phyloP scores from a whole-genome alignment of 1,284 basidiomycete species.

The Marasmius fiardii region DNA sequence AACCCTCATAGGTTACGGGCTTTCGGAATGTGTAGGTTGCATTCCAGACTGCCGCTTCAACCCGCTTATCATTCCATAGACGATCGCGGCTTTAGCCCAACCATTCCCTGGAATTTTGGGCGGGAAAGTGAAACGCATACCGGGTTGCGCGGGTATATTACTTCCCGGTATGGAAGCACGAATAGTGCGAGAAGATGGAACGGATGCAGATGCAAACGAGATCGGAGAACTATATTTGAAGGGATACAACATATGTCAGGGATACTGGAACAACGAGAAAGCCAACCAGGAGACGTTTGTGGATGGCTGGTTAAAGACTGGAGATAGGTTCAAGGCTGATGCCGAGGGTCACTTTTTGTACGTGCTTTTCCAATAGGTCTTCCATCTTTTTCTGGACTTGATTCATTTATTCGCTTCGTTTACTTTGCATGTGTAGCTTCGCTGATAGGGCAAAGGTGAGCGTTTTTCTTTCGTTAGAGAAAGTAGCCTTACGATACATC shows the following conservation, averaged over 20 bases:
- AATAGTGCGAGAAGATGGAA: slow-evolving; percentile 58
- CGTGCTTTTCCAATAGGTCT: slow-evolving; percentile 23
- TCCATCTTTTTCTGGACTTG: neutral
- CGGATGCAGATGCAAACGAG: slow-evolving; percentile 51
- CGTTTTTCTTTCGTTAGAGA: neutral
- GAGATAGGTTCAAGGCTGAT: slow-evolving; percentile 63
- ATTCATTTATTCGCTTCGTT: neutral
- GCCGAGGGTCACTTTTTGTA: slow-evolving; percentile 62
- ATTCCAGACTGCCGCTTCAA: neutral
- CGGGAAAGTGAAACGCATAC: slow-evolving; percentile 37
- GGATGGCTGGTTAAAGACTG: slow-evolving; percentile 70
- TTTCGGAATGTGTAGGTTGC: slow-evolving; percentile 65
- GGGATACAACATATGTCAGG: slow-evolving; percentile 51
- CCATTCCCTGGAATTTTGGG: slow-evolving; percentile 45
- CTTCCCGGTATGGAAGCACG: slow-evolving; percentile 61
- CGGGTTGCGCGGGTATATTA: slow-evolving; percentile 55
- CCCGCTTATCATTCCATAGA: slow-evolving; percentile 35
- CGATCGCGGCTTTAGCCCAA: slow-evolving; percentile 45
- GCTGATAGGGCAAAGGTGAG: slow-evolving; percentile 57
- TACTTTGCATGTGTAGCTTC: slow-evolving; percentile 35
- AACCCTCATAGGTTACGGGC: slow-evolving; percentile 56
- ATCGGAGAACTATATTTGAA: slow-evolving; percentile 63
- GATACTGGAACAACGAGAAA: slow-evolving; percentile 69
- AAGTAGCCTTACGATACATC: neutral
- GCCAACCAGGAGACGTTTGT: slow-evolving; percentile 65